phyloP scores from a whole-genome alignment of 768 basidiomycete genomes.

The Tylopilus subfusipes region DNA sequence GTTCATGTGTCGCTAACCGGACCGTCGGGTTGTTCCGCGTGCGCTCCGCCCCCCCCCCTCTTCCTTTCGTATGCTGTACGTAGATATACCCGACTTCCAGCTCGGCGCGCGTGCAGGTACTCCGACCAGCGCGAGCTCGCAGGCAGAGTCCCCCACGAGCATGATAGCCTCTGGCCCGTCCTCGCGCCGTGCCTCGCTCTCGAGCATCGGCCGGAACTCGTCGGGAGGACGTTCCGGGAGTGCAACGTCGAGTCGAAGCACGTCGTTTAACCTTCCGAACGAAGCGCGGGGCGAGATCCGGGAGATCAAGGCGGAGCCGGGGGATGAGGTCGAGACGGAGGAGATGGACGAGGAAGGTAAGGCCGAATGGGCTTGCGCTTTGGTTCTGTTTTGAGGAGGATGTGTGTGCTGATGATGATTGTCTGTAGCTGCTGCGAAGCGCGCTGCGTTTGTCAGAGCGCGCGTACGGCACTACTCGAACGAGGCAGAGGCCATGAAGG shows the following conservation, averaged over 20 bases:
- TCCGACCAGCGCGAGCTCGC: constrained; percentile 40
- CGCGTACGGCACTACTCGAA: constrained; percentile 86
- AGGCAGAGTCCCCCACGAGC: constrained; percentile 54
- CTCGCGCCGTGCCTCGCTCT: constrained; percentile 72
- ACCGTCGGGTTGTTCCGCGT: neutral
- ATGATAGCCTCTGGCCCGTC: constrained; percentile 63
- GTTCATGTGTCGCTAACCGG: neutral
- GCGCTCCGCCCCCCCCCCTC: neutral
- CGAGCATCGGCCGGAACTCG: constrained; percentile 51
- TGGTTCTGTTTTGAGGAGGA: neutral
- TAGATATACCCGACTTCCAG: constrained; percentile 83
- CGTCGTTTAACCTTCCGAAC: constrained; percentile 76
- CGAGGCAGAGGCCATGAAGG: constrained; percentile 93
- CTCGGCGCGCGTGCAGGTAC: constrained; percentile 40
- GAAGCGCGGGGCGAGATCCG: constrained; percentile 62
- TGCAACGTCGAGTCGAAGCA: constrained; percentile 70
- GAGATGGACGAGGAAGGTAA: constrained; percentile 89
- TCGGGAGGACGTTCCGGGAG: constrained; percentile 57
- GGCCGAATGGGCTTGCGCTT: constrained; percentile 19
- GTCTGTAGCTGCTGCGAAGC: constrained; percentile 68
- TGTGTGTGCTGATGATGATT: neutral
- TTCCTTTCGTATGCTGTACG: neutral
- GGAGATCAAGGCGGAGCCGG: constrained; percentile 38
- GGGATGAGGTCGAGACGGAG: constrained; percentile 64
- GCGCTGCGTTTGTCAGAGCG: constrained; percentile 76